Evolutionary conservation across 345 rosid species (phyloP).

Genomic region (Nasturtium officinale): DNA sequence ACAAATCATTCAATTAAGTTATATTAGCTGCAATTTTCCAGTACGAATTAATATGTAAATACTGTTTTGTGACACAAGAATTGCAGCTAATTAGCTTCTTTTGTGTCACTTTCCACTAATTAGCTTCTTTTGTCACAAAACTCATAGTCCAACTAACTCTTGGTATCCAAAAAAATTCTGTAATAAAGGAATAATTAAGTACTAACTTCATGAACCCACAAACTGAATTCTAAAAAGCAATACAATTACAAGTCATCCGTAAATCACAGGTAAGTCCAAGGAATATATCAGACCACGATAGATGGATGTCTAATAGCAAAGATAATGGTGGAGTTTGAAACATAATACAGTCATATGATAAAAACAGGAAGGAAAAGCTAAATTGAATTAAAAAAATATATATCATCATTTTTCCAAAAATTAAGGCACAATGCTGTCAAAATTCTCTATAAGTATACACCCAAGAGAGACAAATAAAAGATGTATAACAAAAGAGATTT

Average conservation of each 20-base stretch:
- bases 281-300: slow-evolving; percentile 8
- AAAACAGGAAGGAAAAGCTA: slow-evolving; percentile 2
- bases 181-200: background rate
- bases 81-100: slow-evolving; percentile 25
- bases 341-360: slow-evolving; percentile 1
- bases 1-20: slow-evolving; percentile 6
- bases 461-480: slow-evolving; percentile 8
- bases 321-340: background rate
- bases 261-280: slow-evolving; percentile 7
- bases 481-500: slow-evolving; percentile 14
- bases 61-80: slow-evolving; percentile 13
- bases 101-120: too few species aligned
- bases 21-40: slow-evolving; percentile 22
- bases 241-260: slow-evolving; percentile 1
- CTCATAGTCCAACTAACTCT: slow-evolving; percentile 22
- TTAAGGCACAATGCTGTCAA: slow-evolving; percentile 4
- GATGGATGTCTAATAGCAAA: slow-evolving; percentile 21
- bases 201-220: slow-evolving; percentile 17
- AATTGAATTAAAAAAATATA: background rate
- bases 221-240: slow-evolving; percentile 11
- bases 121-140: too few species aligned
- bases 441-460: background rate
- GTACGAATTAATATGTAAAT: slow-evolving; percentile 20
- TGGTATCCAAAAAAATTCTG: slow-evolving; percentile 12
- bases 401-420: slow-evolving; percentile 14